Conservation (phyloP, 306 rosid species). For the Betula pendula region DNA sequence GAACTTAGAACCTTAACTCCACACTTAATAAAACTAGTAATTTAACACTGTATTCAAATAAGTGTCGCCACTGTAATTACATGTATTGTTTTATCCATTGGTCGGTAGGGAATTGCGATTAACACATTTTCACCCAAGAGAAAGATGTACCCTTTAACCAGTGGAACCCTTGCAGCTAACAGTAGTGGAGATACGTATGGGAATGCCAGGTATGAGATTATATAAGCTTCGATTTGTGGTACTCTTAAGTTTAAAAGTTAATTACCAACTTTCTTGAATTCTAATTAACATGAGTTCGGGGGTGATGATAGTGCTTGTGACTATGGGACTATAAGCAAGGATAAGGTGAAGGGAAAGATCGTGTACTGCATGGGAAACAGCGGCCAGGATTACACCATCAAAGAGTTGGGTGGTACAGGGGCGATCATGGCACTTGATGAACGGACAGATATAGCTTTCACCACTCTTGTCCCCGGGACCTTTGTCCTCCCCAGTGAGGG, state of each 20-base stretch:
- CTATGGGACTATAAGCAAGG: slow-evolving; percentile 41
- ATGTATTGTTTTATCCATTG: neutral
- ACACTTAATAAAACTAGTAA: too few relatives aligned
- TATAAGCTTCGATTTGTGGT: neutral
- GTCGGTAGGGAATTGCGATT: slow-evolving; percentile 60
- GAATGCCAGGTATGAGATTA: slow-evolving; percentile 47
- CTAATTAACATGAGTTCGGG: slow-evolving; percentile 17
- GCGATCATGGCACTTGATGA: slow-evolving; percentile 42
- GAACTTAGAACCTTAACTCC: too few relatives aligned
- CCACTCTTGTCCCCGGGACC: slow-evolving; percentile 51
- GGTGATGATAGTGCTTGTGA: slow-evolving; percentile 64
- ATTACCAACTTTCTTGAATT: neutral
- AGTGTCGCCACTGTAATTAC: neutral
- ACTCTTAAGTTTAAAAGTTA: neutral
- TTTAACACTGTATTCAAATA: too few relatives aligned
- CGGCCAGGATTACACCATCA: slow-evolving; percentile 45
- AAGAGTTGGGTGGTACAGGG: slow-evolving; percentile 56
- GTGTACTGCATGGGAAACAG: slow-evolving; percentile 56
- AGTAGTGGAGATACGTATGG: slow-evolving; percentile 27
- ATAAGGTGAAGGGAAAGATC: slow-evolving; percentile 66
- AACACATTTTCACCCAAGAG: slow-evolving; percentile 61
- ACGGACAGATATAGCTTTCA: slow-evolving; percentile 35
- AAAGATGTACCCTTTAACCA: slow-evolving; percentile 63
- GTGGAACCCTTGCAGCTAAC: slow-evolving; percentile 61
- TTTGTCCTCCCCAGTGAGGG: slow-evolving; percentile 38